These are phyloP conservation scores for Parachaetomium inaequale DNA, from an alignment of 495 filamentous ascomycete genomes.

Conservation along the genomic window DNA sequence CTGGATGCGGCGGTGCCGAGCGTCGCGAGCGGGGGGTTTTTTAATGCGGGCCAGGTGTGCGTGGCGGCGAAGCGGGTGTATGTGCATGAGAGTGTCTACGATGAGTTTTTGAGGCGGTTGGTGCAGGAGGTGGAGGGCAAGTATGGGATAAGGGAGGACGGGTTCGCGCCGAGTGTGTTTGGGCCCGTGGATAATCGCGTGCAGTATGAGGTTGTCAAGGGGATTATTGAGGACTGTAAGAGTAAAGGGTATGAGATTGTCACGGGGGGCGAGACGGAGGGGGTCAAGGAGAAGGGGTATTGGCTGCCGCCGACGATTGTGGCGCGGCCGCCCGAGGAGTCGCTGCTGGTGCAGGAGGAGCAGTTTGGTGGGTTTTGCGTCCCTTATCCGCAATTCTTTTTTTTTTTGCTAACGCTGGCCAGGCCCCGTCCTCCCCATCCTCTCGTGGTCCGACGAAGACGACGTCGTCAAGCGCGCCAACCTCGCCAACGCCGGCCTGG, in stretches of 20 bases:
- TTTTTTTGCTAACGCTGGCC: not conserved
- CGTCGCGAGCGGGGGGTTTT: conserved; percentile 51
- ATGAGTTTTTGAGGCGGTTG: conserved; percentile 54
- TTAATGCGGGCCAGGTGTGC: conserved; percentile 58
- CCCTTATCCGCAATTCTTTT: not conserved
- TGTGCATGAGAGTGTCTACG: conserved; percentile 65
- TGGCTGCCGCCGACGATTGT: conserved; percentile 51
- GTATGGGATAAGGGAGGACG: conserved; percentile 48
- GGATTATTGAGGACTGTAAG: conserved; percentile 44
- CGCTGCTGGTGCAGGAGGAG: conserved; percentile 45
- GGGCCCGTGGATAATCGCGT: conserved; percentile 59
- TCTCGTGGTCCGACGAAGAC: conserved; percentile 55
- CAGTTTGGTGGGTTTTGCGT: conserved; percentile 42
- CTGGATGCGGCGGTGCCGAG: conserved; percentile 54
- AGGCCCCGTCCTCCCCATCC: conserved; percentile 55
- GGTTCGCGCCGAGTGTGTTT: conserved; percentile 42
- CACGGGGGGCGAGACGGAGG: conserved; percentile 33
- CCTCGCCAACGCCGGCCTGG: conserved; percentile 53
- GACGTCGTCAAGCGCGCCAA: conserved; percentile 58
- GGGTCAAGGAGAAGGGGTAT: conserved; percentile 37
- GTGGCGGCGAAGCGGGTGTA: conserved; percentile 61
- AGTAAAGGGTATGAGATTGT: conserved; percentile 45
- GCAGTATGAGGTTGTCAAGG: conserved; percentile 55
- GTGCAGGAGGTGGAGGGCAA: conserved; percentile 51
- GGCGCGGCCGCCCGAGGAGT: conserved; percentile 45